These are phyloP conservation scores for Filosporella fistucella DNA, from an alignment of 495 filamentous ascomycete genomes.

Conservation along the genomic window DNA sequence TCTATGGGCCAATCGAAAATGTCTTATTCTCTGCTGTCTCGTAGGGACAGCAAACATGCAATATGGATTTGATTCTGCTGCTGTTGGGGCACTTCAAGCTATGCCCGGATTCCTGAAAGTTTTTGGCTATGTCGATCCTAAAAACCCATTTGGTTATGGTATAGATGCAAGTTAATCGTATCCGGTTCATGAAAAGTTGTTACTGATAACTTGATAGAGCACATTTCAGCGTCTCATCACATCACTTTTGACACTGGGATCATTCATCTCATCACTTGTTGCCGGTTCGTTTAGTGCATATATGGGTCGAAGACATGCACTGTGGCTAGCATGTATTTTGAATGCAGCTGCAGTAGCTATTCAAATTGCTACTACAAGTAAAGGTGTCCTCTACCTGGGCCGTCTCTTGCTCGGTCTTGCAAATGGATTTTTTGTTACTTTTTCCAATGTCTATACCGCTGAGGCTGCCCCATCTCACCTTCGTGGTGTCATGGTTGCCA, in stretches of 20 bases:
- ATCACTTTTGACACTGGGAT: conserved; percentile 55
- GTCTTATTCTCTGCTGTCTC: conserved; percentile 5
- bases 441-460: conserved; percentile 54
- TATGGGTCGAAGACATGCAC: conserved; percentile 39
- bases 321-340: conserved; percentile 45
- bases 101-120: conserved; percentile 50
- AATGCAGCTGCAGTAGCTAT: conserved; percentile 45
- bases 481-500: conserved; percentile 12
- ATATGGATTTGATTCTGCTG: conserved; percentile 5
- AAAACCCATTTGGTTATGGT: conserved; percentile 19
- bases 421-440: conserved; percentile 56
- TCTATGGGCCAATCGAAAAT: conserved; percentile 8
- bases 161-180: conserved; percentile 40
- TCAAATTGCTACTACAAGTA: conserved; percentile 50
- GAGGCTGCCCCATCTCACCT: conserved; percentile 27
- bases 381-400: conserved; percentile 50
- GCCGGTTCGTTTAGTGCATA: conserved; percentile 47
- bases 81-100: conserved; percentile 24
- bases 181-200: conserved; percentile 27
- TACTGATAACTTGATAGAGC: neutral
- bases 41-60: conserved; percentile 9
- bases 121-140: conserved; percentile 1
- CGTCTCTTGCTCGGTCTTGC: conserved; percentile 51
- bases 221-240: conserved; percentile 47
- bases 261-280: conserved; percentile 50